Conservation (phyloP, 495 filamentous ascomycete species). For the Aspergillus incahuasiensis region DNA sequence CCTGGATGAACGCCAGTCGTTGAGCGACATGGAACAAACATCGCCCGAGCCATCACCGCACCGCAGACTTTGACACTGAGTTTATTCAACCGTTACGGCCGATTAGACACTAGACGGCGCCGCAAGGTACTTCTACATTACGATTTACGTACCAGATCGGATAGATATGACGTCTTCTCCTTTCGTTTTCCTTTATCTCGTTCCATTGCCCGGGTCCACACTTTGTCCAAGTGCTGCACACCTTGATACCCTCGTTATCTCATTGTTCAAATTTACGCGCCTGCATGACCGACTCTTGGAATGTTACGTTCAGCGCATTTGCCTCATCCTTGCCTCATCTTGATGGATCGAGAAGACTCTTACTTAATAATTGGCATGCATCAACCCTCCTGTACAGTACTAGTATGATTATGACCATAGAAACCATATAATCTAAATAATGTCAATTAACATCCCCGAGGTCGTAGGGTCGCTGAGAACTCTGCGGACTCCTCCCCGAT, state of each 20-base stretch:
- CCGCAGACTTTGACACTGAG: conserved; percentile 10
- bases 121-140: conserved; percentile 17
- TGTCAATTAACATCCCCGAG: too few species aligned
- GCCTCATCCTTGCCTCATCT: background rate
- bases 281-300: background rate
- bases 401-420: conserved; percentile 18
- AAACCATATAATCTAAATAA: too few species aligned
- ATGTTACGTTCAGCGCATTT: background rate
- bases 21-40: conserved; percentile 39
- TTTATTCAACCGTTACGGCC: background rate
- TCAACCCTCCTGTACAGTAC: conserved; percentile 14
- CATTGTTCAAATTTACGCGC: background rate
- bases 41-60: conserved; percentile 34
- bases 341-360: background rate
- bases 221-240: background rate
- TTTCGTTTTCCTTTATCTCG: background rate
- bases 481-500: too few species aligned
- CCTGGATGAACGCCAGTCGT: conserved; percentile 36
- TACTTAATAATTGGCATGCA: conserved; percentile 8
- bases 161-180: conserved; percentile 15
- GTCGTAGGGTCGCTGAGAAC: background rate
- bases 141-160: conserved; percentile 25
- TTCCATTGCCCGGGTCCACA: background rate
- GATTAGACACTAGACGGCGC: background rate
- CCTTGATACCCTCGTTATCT: background rate